phyloP scores from a whole-genome alignment of 2,329 filamentous ascomycete genomes.

The Ophidiomyces ophidiicola region DNA sequence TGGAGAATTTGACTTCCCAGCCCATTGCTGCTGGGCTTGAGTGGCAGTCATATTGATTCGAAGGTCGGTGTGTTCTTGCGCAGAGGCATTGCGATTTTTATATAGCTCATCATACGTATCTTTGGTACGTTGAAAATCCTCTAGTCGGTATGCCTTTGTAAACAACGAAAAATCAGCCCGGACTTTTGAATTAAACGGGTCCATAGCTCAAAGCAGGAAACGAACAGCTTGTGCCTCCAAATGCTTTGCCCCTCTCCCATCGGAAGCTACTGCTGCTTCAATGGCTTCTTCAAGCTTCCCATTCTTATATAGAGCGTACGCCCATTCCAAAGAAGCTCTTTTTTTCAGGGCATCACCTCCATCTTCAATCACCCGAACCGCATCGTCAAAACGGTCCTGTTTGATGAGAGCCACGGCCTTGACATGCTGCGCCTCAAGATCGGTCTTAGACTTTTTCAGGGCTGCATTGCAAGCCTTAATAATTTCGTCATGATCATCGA shows the following conservation, averaged over 20 bases:
- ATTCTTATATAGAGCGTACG: slow-evolving; percentile 52
- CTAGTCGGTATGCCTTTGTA: slow-evolving; percentile 41
- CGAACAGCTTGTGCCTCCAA: slow-evolving; percentile 51
- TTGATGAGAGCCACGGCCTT: slow-evolving; percentile 50
- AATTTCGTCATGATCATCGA: slow-evolving; percentile 51
- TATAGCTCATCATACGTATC: slow-evolving; percentile 43
- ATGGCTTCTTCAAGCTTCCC: slow-evolving; percentile 45
- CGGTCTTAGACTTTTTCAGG: slow-evolving; percentile 46
- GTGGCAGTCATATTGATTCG: slow-evolving; percentile 50
- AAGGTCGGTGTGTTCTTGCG: slow-evolving; percentile 47
- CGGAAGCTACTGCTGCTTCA: slow-evolving; percentile 35
- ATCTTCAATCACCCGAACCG: slow-evolving; percentile 44
- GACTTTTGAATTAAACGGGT: not conserved
- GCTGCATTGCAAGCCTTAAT: slow-evolving; percentile 46
- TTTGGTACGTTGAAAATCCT: slow-evolving; percentile 46
- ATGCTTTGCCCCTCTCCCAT: slow-evolving; percentile 43
- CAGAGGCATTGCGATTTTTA: slow-evolving; percentile 27
- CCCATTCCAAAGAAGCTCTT: slow-evolving; percentile 46
- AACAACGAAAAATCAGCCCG: slow-evolving; percentile 8
- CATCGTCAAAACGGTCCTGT: slow-evolving; percentile 52
- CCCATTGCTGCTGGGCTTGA: slow-evolving; percentile 52
- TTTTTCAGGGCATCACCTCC: slow-evolving; percentile 43
- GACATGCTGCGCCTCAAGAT: slow-evolving; percentile 46
- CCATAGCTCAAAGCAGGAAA: slow-evolving; percentile 5
- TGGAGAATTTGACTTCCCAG: slow-evolving; percentile 39